phyloP scores from a whole-genome alignment of 305 asterid species.

The Vinca major region DNA sequence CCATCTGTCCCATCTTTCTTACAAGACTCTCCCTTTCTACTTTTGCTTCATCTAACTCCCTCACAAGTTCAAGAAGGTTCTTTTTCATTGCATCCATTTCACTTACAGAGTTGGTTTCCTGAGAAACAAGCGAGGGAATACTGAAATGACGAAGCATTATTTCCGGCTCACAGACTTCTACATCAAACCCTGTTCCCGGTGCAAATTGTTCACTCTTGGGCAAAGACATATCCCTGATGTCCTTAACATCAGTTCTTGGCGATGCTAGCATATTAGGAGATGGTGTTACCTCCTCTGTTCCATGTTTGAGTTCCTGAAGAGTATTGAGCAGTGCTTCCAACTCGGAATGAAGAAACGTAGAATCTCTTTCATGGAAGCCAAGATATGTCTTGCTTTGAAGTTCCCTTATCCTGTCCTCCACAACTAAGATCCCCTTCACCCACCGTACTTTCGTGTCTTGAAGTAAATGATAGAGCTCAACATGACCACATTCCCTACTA shows the following conservation, averaged over 20 bases:
- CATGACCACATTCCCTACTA: constrained; percentile 20
- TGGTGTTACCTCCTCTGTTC: constrained; percentile 33
- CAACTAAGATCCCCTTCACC: constrained; percentile 43
- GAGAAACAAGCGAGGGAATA: constrained; percentile 45
- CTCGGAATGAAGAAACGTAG: constrained; percentile 48
- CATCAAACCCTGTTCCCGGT: constrained; percentile 52
- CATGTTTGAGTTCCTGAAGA: constrained; percentile 51
- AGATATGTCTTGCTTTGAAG: constrained; percentile 46
- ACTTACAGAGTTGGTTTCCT: constrained; percentile 37
- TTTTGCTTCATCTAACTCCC: constrained; percentile 83
- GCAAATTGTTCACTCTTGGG: constrained; percentile 28
- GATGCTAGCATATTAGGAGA: constrained; percentile 23
- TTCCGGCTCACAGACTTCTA: constrained; percentile 73
- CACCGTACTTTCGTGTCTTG: constrained; percentile 37
- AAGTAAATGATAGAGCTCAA: constrained; percentile 34
- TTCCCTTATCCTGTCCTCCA: constrained; percentile 58
- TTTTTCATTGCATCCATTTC: constrained; percentile 60
- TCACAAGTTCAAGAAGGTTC: constrained; percentile 68
- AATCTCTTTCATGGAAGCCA: constrained; percentile 43
- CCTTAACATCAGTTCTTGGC: constrained; percentile 26
- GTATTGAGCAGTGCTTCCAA: constrained; percentile 50
- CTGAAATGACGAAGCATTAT: constrained; percentile 53
- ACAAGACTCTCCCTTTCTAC: constrained; percentile 68
- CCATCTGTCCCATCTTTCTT: constrained; percentile 91
- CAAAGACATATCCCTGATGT: constrained; percentile 20